Base-by-base conservation (phyloP, 2,329 filamentous ascomycete species). In the Xylaria polymorpha region DNA sequence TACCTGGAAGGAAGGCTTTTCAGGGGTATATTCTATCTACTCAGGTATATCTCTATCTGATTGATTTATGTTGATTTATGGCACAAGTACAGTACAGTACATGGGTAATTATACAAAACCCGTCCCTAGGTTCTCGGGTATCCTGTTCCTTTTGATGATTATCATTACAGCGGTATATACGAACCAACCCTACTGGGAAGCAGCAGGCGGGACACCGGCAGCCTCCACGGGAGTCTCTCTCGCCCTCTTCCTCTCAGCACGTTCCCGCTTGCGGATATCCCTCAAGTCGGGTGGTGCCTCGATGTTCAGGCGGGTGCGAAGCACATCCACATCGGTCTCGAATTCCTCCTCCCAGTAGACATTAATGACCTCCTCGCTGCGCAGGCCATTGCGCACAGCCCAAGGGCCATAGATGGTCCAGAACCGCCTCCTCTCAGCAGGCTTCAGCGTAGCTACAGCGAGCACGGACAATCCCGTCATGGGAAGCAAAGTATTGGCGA, bases 301-400 rank as follows among this genome's bases (percentile, higher is more conserved):
- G 64, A 99, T 94, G 1, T 93, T 91, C 75, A 99, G 79, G 78
- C 94, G 87, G 4, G 77, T 80, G 72, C 96, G 87, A 79, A 99
- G 78, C 72, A 91, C 92, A 61, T 89, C 86, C 32, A 97, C 93
- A 80, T 97, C 91, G 66, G 90, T 92, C 82, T 94, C 91, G 73
- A 99, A 81, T 82, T 95, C 88, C 84, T 98, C 94, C 82, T 99
- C 96, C 96, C 96, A 99, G 79, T 97, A 99, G 1, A 99, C 91
- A 80, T 98, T 98, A 73, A 99, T 94, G 41, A 98, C 85, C 77
- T 97, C 93, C 76, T 92, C 89, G 57, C 90, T 87, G 64, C 87
- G 83, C 72, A 94, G 80, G 15, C 96, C 96, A 79, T 97, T 98
- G 63, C 88, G 84, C 53, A 98, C 81, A 43, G 96, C 96, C 96